Conservation (phyloP, 169 alveolate genomes). For the Babesia caballi region DNA sequence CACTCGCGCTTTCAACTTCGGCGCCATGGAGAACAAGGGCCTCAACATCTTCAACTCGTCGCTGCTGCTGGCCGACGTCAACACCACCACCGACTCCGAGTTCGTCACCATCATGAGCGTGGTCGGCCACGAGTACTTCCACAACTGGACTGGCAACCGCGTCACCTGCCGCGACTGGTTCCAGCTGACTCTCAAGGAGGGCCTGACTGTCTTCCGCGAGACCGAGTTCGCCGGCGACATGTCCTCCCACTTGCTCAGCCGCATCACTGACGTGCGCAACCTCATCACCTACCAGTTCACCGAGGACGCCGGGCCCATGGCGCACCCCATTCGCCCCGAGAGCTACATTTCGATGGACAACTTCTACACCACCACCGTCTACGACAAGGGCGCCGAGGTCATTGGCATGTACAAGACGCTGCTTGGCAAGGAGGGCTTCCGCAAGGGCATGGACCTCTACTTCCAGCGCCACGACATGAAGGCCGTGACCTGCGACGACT, state of each 20-base stretch:
- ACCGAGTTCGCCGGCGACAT: slow-evolving; percentile 80
- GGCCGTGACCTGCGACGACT: slow-evolving; percentile 93
- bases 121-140: slow-evolving; percentile 92
- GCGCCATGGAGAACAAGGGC: slow-evolving; percentile 93
- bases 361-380: slow-evolving; percentile 90
- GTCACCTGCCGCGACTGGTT: slow-evolving; percentile 93
- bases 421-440: slow-evolving; percentile 88
- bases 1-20: slow-evolving; percentile 87
- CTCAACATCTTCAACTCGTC: slow-evolving; percentile 87
- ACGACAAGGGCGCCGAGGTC: slow-evolving; percentile 93
- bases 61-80: slow-evolving; percentile 83
- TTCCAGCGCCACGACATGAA: slow-evolving; percentile 87
- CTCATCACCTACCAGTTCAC: slow-evolving; percentile 81
- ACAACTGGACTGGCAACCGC: slow-evolving; percentile 92
- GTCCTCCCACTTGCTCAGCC: slow-evolving; percentile 77
- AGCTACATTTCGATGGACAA: slow-evolving; percentile 87
- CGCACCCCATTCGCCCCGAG: slow-evolving; percentile 93
- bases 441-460: slow-evolving; percentile 88
- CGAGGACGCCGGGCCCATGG: slow-evolving; percentile 90
- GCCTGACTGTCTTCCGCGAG: slow-evolving; percentile 91
- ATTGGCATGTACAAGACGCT: slow-evolving; percentile 90
- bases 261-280: slow-evolving; percentile 81
- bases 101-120: slow-evolving; percentile 83
- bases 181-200: slow-evolving; percentile 91
- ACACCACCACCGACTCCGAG: slow-evolving; percentile 85